phyloP scores from a whole-genome alignment of 805 yeast genomes.

The Schwanniomyces sp. region DNA sequence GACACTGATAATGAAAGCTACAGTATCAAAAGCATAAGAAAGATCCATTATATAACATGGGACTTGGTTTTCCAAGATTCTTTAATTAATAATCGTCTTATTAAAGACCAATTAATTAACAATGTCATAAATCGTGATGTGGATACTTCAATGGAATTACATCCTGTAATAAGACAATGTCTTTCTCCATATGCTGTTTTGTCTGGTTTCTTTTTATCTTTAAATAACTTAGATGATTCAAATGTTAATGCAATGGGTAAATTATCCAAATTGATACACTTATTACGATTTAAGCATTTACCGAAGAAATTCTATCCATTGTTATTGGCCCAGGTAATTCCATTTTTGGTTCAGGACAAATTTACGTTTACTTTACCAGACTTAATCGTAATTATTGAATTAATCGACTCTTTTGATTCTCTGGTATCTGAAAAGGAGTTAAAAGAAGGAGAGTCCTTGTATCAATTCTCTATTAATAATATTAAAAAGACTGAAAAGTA shows the following conservation, averaged over 20 bases:
- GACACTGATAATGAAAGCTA: constrained; percentile 9
- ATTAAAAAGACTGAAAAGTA: constrained; percentile 14
- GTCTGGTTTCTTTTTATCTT: constrained; percentile 44
- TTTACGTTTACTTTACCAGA: constrained; percentile 27
- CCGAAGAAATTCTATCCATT: constrained; percentile 52
- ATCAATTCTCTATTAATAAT: constrained; percentile 27
- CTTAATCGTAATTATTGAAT: constrained; percentile 35
- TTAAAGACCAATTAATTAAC: constrained; percentile 57
- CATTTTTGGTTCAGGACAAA: constrained; percentile 28
- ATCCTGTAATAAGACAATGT: constrained; percentile 65
- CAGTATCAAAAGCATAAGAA: constrained; percentile 34
- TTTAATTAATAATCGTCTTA: constrained; percentile 49
- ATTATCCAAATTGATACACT: constrained; percentile 49
- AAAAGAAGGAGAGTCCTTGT: constrained; percentile 30
- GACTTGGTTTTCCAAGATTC: constrained; percentile 59
- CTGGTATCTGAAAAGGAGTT: constrained; percentile 20
- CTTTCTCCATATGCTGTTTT: constrained; percentile 71
- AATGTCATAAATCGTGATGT: constrained; percentile 42
- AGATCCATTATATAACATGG: constrained; percentile 56
- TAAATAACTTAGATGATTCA: constrained; percentile 5
- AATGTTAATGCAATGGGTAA: constrained; percentile 24
- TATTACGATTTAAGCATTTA: constrained; percentile 40
- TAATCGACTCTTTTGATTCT: constrained; percentile 36
- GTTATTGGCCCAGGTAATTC: constrained; percentile 48
- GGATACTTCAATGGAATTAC: constrained; percentile 34